These are phyloP conservation scores for Lentinula aciculospora DNA, from an alignment of 768 basidiomycete species.

Conservation along the genomic window DNA sequence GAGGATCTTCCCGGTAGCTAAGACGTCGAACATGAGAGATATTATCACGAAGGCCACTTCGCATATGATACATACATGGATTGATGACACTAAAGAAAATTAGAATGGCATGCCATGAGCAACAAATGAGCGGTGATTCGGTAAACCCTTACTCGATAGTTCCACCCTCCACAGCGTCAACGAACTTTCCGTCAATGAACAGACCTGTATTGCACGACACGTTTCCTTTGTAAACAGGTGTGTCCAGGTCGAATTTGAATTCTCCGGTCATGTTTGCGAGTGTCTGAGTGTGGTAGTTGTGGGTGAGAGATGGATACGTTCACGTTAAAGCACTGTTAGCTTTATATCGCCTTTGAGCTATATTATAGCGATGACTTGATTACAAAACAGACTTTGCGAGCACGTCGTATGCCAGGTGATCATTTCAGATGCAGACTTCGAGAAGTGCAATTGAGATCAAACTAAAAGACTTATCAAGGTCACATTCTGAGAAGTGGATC, in stretches of 20 bases:
- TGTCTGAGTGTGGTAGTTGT: not conserved
- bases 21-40: not conserved
- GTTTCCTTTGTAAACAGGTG: constrained; percentile 37
- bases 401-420: not conserved
- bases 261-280: not conserved
- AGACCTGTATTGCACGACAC: constrained; percentile 48
- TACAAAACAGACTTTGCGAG: not conserved
- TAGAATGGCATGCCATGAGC: not conserved
- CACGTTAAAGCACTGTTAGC: not conserved
- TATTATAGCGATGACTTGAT: not conserved
- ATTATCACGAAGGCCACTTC: not conserved
- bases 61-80: constrained; percentile 23
- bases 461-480: too few species aligned
- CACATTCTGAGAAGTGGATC: not conserved
- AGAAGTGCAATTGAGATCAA: too few species aligned
- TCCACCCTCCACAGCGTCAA: constrained; percentile 47
- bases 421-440: not conserved
- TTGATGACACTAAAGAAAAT: constrained; percentile 33
- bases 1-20: constrained; percentile 56
- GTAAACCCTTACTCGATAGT: constrained; percentile 58
- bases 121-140: not conserved
- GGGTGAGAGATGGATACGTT: not conserved
- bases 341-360: not conserved
- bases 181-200: constrained; percentile 68
- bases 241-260: constrained; percentile 27